Evolutionary conservation across 1,284 basidiomycete genomes (phyloP).

Genomic region (Meira nashicola): DNA sequence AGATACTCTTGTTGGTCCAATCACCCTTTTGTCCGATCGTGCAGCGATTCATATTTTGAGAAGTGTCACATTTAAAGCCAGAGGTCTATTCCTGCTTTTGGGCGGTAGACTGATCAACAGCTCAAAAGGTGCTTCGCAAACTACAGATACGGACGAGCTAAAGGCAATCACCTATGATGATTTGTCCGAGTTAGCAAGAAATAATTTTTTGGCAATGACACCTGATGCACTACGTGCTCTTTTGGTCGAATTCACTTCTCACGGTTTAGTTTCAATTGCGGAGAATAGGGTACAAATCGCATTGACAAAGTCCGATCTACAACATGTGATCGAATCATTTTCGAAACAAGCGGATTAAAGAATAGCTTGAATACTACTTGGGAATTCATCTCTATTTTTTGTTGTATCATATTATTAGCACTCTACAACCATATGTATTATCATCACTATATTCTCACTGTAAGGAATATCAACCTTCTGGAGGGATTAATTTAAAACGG

Average conservation of each 20-base stretch:
- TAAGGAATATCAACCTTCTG: too few species aligned
- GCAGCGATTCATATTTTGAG: constrained; percentile 38
- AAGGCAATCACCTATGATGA: constrained; percentile 21
- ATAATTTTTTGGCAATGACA: constrained; percentile 29
- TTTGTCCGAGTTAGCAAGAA: constrained; percentile 24
- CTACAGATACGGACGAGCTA: neutral
- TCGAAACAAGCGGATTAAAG: too few species aligned
- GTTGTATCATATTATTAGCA: too few species aligned
- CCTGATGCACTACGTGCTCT: constrained; percentile 28
- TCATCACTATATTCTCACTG: too few species aligned
- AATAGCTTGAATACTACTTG: too few species aligned
- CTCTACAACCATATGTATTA: too few species aligned
- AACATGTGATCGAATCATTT: neutral
- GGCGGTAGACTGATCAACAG: constrained; percentile 18
- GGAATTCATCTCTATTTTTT: too few species aligned
- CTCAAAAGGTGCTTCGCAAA: neutral
- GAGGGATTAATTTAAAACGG: too few species aligned
- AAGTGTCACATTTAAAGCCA: constrained; percentile 32
- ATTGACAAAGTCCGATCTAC: neutral
- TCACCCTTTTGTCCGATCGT: constrained; percentile 13
- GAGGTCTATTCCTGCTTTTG: constrained; percentile 31
- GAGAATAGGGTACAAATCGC: neutral
- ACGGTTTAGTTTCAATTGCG: constrained; percentile 19
- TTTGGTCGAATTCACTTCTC: constrained; percentile 39
- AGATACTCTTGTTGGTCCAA: constrained; percentile 5